Conservation (phyloP, 176 grass and related monocot species). For the Ensete ventricosum region DNA sequence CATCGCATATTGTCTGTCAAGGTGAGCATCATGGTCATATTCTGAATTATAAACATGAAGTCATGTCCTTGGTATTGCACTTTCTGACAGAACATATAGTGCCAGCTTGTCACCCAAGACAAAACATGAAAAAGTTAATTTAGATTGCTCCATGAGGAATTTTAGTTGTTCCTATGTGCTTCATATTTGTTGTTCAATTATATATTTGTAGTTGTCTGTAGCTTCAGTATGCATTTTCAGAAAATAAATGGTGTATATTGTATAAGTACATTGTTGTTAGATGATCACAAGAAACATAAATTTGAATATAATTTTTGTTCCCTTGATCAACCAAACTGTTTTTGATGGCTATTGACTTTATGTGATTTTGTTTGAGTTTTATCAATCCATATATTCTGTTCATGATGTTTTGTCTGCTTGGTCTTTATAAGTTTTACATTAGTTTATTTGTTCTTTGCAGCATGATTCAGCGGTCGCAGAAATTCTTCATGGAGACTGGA, state of each 20-base stretch:
- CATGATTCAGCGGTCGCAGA: constrained; percentile 76
- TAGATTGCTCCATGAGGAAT: neutral
- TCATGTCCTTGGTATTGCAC: neutral
- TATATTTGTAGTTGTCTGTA: neutral
- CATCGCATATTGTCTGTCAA: constrained; percentile 75
- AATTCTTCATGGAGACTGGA: constrained; percentile 48
- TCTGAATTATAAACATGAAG: constrained; percentile 3
- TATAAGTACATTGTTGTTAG: too few species aligned
- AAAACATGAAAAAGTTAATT: neutral
- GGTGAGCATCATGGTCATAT: constrained; percentile 35
- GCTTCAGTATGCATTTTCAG: neutral
- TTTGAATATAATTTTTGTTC: too few species aligned
- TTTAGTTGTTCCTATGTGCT: neutral
- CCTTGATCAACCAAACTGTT: too few species aligned
- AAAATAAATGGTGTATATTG: too few species aligned
- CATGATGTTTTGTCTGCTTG: neutral
- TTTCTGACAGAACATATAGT: neutral
- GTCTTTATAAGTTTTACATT: neutral
- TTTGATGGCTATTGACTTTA: too few species aligned
- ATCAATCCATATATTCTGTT: too few species aligned
- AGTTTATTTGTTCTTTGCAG: constrained; percentile 45
- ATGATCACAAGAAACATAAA: too few species aligned
- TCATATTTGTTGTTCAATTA: neutral
- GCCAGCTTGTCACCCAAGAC: neutral
- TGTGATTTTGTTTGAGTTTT: too few species aligned